Evolutionary conservation across 345 rosid species (phyloP), one percentile per base, ranked within the genome.

Genomic region (Fremontodendron californicum): DNA sequence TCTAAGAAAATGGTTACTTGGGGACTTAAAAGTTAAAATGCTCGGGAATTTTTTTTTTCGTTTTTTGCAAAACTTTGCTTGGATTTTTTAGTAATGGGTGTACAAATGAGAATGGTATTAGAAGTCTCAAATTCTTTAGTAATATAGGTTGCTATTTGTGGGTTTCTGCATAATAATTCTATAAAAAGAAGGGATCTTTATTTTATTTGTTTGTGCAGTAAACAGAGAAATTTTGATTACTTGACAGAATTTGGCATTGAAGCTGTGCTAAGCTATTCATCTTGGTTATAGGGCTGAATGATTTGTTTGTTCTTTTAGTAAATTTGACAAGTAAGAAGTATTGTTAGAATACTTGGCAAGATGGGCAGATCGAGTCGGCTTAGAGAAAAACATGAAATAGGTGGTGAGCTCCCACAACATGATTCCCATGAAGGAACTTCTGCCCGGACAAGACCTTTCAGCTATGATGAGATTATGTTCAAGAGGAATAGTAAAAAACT

Each of bases 391-490:
- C 57, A 79, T 78, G 84, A 49, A 77, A 85, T 68, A 73, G 76
- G 79, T 77, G 76, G 81, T 62, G 79, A 58, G 63, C 43, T 71
- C 35, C 64, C 75, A n/a, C 55, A 39, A 16, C 83, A 71, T 33
- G 51, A 78, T 67, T 51, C 46, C 52, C 51, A 81, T 75, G 90
- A 85, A 70, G 92, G 91, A 75, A 87, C 93, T 76, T 88, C 97
- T 81, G 99, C 99, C 72, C 89, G 98, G 40, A 92, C 96, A 40
- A 91, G 99, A 82, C 97, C 98, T 60, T 84, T 86, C 80, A 87
- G 92, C 76, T 86, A 84, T 71, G 94, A 91, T 70, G 98, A 91
- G 85, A 92, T 96, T 79, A 88, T 91, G 93, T 75, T 72, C 19
- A 90, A 81, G 74, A 92, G 98, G 85, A 87, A 86, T 81, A 83